These are phyloP conservation scores for Linanthus parryae DNA, from an alignment of 148 eudicot species.

Conservation along the genomic window DNA sequence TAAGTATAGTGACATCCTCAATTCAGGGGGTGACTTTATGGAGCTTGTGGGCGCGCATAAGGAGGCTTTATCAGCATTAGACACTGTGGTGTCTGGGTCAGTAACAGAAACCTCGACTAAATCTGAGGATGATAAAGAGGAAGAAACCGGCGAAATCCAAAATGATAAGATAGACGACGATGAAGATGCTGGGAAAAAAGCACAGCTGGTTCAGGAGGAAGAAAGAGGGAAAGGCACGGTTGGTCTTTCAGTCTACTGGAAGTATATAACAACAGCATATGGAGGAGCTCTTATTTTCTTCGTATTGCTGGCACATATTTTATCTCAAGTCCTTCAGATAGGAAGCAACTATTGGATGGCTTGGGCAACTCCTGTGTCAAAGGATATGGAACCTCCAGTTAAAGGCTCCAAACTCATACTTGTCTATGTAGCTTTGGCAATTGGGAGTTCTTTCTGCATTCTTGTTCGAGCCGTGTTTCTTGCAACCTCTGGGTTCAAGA, in stretches of 20 bases:
- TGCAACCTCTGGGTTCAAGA: slow-evolving; percentile 33
- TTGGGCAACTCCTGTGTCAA: slow-evolving; percentile 54
- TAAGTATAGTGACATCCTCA: slow-evolving; percentile 42
- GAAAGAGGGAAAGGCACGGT: slow-evolving; percentile 63
- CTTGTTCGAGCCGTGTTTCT: slow-evolving; percentile 36
- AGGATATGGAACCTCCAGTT: slow-evolving; percentile 32
- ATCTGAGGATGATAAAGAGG: slow-evolving; percentile 13
- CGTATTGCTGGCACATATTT: slow-evolving; percentile 35
- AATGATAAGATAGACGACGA: slow-evolving; percentile 22
- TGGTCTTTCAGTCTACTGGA: slow-evolving; percentile 51
- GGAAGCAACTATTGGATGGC: slow-evolving; percentile 68
- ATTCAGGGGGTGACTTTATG: slow-evolving; percentile 49
- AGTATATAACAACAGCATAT: slow-evolving; percentile 48
- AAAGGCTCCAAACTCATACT: slow-evolving; percentile 28
- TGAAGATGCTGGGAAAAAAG: slow-evolving; percentile 23
- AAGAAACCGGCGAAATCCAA: slow-evolving; percentile 10
- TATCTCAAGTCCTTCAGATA: slow-evolving; percentile 47
- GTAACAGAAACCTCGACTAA: neutral
- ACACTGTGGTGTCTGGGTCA: slow-evolving; percentile 19
- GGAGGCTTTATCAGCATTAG: slow-evolving; percentile 42
- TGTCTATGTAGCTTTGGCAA: slow-evolving; percentile 40
- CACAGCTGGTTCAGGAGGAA: slow-evolving; percentile 60
- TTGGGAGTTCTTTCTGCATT: slow-evolving; percentile 44
- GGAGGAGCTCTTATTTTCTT: slow-evolving; percentile 52
- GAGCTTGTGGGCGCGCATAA: slow-evolving; percentile 58